These are phyloP conservation scores for Suillus occidentalis DNA, from an alignment of 768 basidiomycete species.

Conservation along the genomic window DNA sequence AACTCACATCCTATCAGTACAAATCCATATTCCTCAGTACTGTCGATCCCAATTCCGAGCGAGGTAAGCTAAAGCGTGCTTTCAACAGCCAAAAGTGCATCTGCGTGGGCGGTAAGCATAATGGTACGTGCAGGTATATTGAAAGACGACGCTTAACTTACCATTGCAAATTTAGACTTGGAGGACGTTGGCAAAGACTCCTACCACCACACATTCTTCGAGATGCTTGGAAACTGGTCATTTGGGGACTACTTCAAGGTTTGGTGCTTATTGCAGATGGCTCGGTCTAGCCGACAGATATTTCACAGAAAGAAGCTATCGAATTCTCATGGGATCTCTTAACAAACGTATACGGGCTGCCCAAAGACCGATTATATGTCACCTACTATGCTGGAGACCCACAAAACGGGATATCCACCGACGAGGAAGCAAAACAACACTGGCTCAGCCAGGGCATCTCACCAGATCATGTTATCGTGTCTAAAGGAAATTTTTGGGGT, in stretches of 20 bases:
- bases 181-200: constrained; percentile 99
- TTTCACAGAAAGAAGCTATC: constrained; percentile 83
- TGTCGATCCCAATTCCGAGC: constrained; percentile 91
- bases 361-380: constrained; percentile 90
- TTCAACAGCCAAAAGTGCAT: constrained; percentile 99
- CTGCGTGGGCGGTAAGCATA: constrained; percentile 97
- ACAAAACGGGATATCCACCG: constrained; percentile 81
- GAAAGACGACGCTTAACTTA: constrained; percentile 7
- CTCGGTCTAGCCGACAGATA: constrained; percentile 10
- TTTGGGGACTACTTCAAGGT: constrained; percentile 99
- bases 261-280: constrained; percentile 11
- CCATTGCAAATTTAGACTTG: constrained; percentile 57
- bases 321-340: constrained; percentile 92
- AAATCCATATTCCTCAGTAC: constrained; percentile 98
- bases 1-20: constrained; percentile 54
- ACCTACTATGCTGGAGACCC: constrained; percentile 97
- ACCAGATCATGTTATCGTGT: constrained; percentile 88
- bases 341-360: constrained; percentile 84
- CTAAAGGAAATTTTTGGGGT: constrained; percentile 99
- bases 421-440: constrained; percentile 81
- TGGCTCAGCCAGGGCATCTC: constrained; percentile 90
- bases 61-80: constrained; percentile 88
- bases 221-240: constrained; percentile 99
- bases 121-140: constrained; percentile 53
- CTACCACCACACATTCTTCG: constrained; percentile 97